A percentile compares a stretch with the other conserved stretches of the same genome.
Conservation (phyloP, 768 basidiomycete species). For the Psilocybe cyanescens region DNA sequence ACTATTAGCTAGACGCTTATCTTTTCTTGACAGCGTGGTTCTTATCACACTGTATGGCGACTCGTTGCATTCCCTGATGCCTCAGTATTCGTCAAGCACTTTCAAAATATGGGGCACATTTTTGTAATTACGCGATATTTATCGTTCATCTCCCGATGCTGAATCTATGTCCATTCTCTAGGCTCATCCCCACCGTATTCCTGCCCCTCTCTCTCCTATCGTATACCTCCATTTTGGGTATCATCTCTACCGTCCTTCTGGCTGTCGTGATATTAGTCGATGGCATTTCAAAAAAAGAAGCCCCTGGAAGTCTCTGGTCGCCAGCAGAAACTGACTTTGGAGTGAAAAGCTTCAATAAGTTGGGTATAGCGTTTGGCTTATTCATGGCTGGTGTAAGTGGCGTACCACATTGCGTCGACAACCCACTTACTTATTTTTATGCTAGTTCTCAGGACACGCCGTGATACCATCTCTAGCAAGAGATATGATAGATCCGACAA, state of each 20-base stretch:
- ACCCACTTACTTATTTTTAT: background rate
- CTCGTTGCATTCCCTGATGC: constrained; percentile 75
- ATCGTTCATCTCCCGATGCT: background rate
- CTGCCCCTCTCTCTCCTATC: constrained; percentile 87
- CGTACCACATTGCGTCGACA: background rate
- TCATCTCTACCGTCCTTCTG: constrained; percentile 76
- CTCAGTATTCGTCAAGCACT: constrained; percentile 62
- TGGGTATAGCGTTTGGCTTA: constrained; percentile 85
- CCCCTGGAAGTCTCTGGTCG: constrained; percentile 82
- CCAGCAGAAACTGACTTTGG: constrained; percentile 71
- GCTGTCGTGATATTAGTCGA: constrained; percentile 81
- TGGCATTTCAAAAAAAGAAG: constrained; percentile 70
- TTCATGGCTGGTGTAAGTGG: constrained; percentile 86
- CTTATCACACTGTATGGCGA: constrained; percentile 92
- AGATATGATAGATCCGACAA: constrained; percentile 85
- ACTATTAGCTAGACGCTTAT: background rate
- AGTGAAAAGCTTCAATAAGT: constrained; percentile 52
- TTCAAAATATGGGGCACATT: constrained; percentile 79
- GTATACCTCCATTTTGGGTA: constrained; percentile 86
- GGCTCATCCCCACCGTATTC: constrained; percentile 83
- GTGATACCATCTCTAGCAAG: constrained; percentile 88
- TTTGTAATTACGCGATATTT: constrained; percentile 50
- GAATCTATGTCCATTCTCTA: constrained; percentile 29
- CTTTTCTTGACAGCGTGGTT: constrained; percentile 58
- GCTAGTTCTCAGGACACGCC: constrained; percentile 87